Percentiles rank a stretch among this genome's conserved stretches.
Conservation (phyloP, 306 rosid species). For the Echinosophora koreensis region DNA sequence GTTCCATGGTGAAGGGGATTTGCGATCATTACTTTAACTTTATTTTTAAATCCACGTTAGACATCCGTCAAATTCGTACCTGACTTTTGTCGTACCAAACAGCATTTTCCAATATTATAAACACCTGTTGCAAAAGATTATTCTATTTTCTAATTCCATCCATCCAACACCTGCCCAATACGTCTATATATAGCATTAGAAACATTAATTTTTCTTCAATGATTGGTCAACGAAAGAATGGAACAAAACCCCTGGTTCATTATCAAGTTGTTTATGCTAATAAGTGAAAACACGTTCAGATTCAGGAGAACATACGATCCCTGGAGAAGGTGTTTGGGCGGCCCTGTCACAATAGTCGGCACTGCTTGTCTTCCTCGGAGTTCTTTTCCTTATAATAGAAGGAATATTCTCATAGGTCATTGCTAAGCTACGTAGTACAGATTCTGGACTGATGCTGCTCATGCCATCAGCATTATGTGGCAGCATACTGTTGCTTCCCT, state of each 20-base stretch:
- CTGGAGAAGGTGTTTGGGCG: slow-evolving; percentile 28
- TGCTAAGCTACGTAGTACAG: slow-evolving; percentile 57
- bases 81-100: too few relatives aligned
- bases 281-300: neutral
- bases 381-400: slow-evolving; percentile 68
- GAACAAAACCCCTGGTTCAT: slow-evolving; percentile 39
- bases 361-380: slow-evolving; percentile 33
- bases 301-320: slow-evolving; percentile 32
- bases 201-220: neutral
- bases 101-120: too few relatives aligned
- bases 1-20: too few relatives aligned
- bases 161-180: too few relatives aligned
- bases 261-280: too few relatives aligned
- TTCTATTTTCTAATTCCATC: too few relatives aligned
- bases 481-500: slow-evolving; percentile 8
- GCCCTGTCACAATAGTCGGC: slow-evolving; percentile 25
- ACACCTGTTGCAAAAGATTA: too few relatives aligned
- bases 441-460: slow-evolving; percentile 52
- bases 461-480: neutral
- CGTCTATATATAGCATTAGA: too few relatives aligned
- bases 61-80: too few relatives aligned
- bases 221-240: too few relatives aligned
- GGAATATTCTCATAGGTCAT: slow-evolving; percentile 62
- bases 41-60: too few relatives aligned
- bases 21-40: too few relatives aligned